Conservation (phyloP, 352 stramenopile species). For the Sclerospora graminicola region DNA sequence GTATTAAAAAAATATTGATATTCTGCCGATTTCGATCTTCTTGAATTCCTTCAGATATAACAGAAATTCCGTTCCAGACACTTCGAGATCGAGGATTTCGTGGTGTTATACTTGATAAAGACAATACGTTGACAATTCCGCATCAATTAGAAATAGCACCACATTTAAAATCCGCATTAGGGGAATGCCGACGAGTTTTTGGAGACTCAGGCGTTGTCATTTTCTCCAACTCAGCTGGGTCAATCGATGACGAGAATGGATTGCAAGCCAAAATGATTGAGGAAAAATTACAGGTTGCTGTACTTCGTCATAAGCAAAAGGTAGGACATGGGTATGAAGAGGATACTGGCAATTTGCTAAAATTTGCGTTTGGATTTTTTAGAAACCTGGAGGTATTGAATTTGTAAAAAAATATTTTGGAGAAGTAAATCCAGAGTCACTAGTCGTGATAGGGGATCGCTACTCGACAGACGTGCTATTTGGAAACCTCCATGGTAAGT, state of each 20-base stretch:
- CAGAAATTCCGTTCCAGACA: constrained; percentile 72
- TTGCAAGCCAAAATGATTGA: constrained; percentile 76
- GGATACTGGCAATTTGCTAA: background rate
- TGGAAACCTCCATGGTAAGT: constrained; percentile 88
- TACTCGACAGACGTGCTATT: constrained; percentile 97
- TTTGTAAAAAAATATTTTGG: constrained; percentile 84
- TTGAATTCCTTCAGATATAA: constrained; percentile 39
- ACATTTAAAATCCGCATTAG: constrained; percentile 52
- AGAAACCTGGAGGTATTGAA: constrained; percentile 89
- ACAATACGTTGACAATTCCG: constrained; percentile 93
- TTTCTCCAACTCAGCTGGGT: constrained; percentile 94
- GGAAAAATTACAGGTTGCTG: constrained; percentile 59
- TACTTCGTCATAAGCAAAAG: constrained; percentile 89
- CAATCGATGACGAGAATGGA: constrained; percentile 83
- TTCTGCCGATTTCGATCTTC: background rate
- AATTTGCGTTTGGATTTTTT: background rate
- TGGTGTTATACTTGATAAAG: constrained; percentile 95
- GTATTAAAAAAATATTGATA: background rate
- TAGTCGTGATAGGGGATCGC: constrained; percentile 95
- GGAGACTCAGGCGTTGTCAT: constrained; percentile 83
- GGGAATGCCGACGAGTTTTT: constrained; percentile 85
- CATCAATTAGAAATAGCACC: constrained; percentile 80
- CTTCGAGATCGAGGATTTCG: constrained; percentile 81
- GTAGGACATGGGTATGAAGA: constrained; percentile 10
- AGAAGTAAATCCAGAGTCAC: constrained; percentile 44